Evolutionary conservation across 179 eudicot genomes (phyloP), one percentile per base, ranked within the genome.

Genomic region (Silene noctiflora): DNA sequence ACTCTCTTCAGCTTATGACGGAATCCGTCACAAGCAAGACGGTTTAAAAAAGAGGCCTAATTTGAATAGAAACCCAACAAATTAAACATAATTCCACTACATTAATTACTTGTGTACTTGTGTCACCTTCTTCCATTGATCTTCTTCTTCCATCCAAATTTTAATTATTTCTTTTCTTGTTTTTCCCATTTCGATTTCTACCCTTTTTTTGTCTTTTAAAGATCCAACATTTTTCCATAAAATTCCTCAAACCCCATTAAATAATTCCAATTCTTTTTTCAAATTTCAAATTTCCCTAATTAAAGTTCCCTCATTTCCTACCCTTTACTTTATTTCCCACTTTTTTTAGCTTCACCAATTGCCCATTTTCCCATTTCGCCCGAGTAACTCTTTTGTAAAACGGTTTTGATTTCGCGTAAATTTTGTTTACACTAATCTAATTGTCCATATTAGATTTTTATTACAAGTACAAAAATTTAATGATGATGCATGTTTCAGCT

Each of bases 251-350:
- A 21, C 35, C 20, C 33, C 31, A 70, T 69, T 69, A 69, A 21
- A n/a, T 22, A 70, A 59, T 13, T 27, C 3, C 63, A 24, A 72
- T 16, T 31, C 31, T 19, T 35, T 71, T 82, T 78, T 78, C 79
- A 82, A 82, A 58, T 82, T 78, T 78, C 79, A 82, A 82, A 58
- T 75, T 78, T 55, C 24, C 25, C 46, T 73, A 46, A 81, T 73
- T 73, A 74, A 81, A 81, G 76, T 48, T n/a, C 39, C 65, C 75
- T 39, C 21, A 20, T 42, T 71, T 53, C 64, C 66, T 51, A 22
- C 68, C 48, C 51, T 51, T 77, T 70, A 29, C 60, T 44, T 64
- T 44, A 10, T 76, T 68, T 69, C 79, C 74, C 76, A 24, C 80
- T 78, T 78, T 78, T 77, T 33, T n/a, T n/a, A 22, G 19, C 25